Percentiles rank a stretch among this genome's conserved stretches.
Evolutionary conservation across 1,284 basidiomycete species (phyloP).

Genomic region (Mycosarcoma mackinlayi): DNA sequence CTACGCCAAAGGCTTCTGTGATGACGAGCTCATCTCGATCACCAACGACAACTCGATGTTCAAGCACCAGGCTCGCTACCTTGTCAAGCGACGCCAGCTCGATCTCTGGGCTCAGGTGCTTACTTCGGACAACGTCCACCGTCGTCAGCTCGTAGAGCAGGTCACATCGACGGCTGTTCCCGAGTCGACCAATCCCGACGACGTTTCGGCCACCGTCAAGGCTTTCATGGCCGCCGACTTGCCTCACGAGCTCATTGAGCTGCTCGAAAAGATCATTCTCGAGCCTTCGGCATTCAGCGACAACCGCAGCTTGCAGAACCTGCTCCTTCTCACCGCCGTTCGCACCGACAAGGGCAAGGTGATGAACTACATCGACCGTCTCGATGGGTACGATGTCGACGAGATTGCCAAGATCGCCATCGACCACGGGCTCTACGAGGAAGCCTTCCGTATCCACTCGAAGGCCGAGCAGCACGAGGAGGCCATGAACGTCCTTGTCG

Average conservation of each 20-base stretch:
- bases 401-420: constrained; percentile 98
- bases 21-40: constrained; percentile 95
- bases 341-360: constrained; percentile 99
- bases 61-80: constrained; percentile 98
- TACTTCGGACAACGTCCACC: constrained; percentile 86
- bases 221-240: constrained; percentile 97
- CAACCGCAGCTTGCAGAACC: constrained; percentile 77
- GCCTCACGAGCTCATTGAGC: constrained; percentile 95
- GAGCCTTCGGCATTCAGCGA: constrained; percentile 97
- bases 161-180: constrained; percentile 84
- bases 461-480: constrained; percentile 69
- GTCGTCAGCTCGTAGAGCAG: constrained; percentile 94
- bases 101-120: constrained; percentile 98
- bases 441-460: constrained; percentile 77
- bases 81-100: constrained; percentile 93
- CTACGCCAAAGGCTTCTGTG: constrained; percentile 98
- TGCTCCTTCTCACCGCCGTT: constrained; percentile 93
- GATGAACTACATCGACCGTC: constrained; percentile 96
- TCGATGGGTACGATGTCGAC: constrained; percentile 91
- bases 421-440: constrained; percentile 94
- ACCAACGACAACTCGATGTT: constrained; percentile 99
- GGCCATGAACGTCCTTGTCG: constrained; percentile 97
- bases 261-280: constrained; percentile 98
- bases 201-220: constrained; percentile 98
- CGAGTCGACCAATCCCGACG: constrained; percentile 97